phyloP scores from a whole-genome alignment of 1,284 basidiomycete species.

The Puccinia hordei region DNA sequence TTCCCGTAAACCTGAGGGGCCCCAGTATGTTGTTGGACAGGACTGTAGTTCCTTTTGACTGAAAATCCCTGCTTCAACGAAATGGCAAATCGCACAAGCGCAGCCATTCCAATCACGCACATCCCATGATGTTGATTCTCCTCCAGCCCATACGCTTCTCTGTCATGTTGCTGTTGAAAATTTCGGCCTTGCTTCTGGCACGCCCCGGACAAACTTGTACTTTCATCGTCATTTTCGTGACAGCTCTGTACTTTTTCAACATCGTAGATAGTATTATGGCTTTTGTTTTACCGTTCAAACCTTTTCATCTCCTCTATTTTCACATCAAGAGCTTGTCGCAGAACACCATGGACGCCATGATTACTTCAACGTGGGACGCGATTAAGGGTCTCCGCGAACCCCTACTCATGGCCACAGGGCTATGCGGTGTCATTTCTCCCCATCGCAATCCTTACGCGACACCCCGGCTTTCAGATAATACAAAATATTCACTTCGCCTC shows the following conservation, averaged over 20 bases:
- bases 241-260: not conserved
- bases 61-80: not conserved
- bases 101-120: not conserved
- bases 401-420: not conserved
- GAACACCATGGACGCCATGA: not conserved
- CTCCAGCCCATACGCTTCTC: not conserved
- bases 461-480: not conserved
- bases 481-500: not conserved
- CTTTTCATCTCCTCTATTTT: not conserved
- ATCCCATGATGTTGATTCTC: not conserved
- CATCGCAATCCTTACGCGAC: not conserved
- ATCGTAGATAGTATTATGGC: not conserved
- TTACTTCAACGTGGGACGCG: not conserved
- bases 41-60: not conserved
- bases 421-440: not conserved
- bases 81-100: not conserved
- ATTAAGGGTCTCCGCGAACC: not conserved
- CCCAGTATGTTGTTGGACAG: not conserved
- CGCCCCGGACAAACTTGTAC: not conserved
- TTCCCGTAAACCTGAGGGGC: not conserved
- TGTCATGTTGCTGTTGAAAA: not conserved
- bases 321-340: not conserved
- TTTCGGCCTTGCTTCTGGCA: not conserved
- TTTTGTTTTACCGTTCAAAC: conserved; percentile 10
- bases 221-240: not conserved